Percentiles rank a stretch among this genome's conserved stretches.
Conservation (phyloP, 75 land plant species). For the Sequoia sempervirens region DNA sequence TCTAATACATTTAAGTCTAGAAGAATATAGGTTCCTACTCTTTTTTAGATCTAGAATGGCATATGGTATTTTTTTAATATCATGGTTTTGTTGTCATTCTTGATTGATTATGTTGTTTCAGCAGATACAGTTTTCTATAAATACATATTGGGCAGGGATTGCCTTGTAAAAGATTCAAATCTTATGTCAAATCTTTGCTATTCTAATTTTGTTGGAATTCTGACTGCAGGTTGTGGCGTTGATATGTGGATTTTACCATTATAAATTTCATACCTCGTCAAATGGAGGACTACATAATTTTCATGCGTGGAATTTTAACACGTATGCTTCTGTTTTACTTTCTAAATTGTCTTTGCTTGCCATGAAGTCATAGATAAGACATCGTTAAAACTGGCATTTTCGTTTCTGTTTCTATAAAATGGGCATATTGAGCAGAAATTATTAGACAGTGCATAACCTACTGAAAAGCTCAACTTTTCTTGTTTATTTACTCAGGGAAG, state of each 20-base stretch:
- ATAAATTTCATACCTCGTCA: constrained; percentile 36
- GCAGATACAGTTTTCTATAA: background rate
- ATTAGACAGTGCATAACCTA: constrained; percentile 11
- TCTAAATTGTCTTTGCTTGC: background rate
- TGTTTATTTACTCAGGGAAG: constrained; percentile 62
- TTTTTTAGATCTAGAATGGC: background rate
- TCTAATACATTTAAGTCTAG: background rate
- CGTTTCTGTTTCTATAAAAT: background rate
- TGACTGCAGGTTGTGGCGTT: constrained; percentile 69
- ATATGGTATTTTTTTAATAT: background rate
- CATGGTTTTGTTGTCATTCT: background rate
- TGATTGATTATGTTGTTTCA: background rate
- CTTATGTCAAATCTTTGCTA: background rate
- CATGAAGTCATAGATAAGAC: background rate
- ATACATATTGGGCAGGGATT: background rate
- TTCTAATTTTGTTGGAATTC: background rate
- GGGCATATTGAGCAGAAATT: background rate
- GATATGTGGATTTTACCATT: constrained; percentile 77
- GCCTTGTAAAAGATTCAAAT: background rate
- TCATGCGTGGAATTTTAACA: constrained; percentile 59
- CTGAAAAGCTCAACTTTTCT: background rate
- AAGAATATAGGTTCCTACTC: background rate
- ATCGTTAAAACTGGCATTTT: background rate
- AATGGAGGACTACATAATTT: constrained; percentile 24
- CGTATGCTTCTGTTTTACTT: constrained; percentile 33